Evolutionary conservation across 2,329 filamentous ascomycete species (phyloP), one percentile per base, ranked within the genome.

Genomic region (Pestalotiopsis sp.): DNA sequence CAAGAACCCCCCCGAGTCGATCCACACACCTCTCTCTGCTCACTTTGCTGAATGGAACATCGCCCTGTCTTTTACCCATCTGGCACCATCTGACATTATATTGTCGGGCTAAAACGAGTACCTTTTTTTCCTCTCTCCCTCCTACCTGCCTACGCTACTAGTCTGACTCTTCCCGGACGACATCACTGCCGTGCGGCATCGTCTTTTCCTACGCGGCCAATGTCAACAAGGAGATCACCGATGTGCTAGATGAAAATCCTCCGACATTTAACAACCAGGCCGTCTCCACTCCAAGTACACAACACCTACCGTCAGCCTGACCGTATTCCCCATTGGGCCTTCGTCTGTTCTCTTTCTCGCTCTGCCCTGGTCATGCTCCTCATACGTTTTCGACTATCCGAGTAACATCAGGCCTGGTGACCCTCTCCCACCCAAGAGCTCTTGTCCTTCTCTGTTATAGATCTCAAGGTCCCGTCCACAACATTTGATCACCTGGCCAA

Each of bases 271-370:
- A 38, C 56, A 61, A 49, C 56, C 36, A 17, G 27, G 23, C 60
- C 58, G 60, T 67, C 60, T 39, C 58, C 56, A 67, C 63, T 57
- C 36, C 17, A 56, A 66, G 52, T 57, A 66, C 63, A 66, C 49
- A 66, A 58, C 63, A 59, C 20, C 57, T 14, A 59, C 45, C 45
- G 60, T 41, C 27, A 64, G 41, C 62, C 64, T 31, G 36, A 59
- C 45, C 64, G 60, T 27, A 56, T 41, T 64, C 56, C 31, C 64
- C 61, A 65, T 69, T 67, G 64, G 68, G 65, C 66, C 65, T 66
- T 27, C 60, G 64, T 59, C 61, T 66, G 56, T 61, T 41, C 49
- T 59, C n/a, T 49, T 27, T 39, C 57, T 63, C 36, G 38, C 27
- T 63, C n/a, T 27, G 60, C 25, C 36, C 36, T 63, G 45, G 45